Evolutionary conservation across 768 basidiomycete species (phyloP).

Genomic region (Lactarius hengduanensis): DNA sequence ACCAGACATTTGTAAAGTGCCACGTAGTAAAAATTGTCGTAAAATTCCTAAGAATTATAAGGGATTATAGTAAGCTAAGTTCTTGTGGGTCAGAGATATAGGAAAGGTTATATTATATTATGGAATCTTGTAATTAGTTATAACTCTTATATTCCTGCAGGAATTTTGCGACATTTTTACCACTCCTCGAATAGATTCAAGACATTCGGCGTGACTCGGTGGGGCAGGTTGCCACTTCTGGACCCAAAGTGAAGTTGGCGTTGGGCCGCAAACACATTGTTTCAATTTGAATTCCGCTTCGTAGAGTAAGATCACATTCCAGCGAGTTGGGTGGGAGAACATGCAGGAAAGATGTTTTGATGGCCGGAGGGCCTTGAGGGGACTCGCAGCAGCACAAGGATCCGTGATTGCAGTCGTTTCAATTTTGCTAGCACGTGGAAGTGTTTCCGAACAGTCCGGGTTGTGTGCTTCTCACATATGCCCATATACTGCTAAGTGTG

Average conservation of each 20-base stretch:
- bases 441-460: not conserved
- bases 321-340: not conserved
- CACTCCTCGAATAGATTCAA: too few relatives aligned
- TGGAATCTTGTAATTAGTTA: too few relatives aligned
- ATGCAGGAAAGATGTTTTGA: not conserved
- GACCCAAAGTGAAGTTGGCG: not conserved
- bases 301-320: not conserved
- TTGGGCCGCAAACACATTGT: not conserved
- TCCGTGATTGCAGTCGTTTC: not conserved
- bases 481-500: constrained; percentile 10
- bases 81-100: too few relatives aligned
- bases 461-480: not conserved
- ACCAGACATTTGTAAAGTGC: too few relatives aligned
- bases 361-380: not conserved
- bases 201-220: not conserved
- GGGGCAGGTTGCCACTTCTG: not conserved
- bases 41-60: too few relatives aligned
- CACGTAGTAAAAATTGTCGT: too few relatives aligned
- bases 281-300: not conserved
- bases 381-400: not conserved
- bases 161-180: too few relatives aligned
- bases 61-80: too few relatives aligned
- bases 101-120: too few relatives aligned
- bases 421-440: constrained; percentile 20
- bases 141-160: too few relatives aligned